Conservation (phyloP, 345 rosid genomes). For the Punica granatum region DNA sequence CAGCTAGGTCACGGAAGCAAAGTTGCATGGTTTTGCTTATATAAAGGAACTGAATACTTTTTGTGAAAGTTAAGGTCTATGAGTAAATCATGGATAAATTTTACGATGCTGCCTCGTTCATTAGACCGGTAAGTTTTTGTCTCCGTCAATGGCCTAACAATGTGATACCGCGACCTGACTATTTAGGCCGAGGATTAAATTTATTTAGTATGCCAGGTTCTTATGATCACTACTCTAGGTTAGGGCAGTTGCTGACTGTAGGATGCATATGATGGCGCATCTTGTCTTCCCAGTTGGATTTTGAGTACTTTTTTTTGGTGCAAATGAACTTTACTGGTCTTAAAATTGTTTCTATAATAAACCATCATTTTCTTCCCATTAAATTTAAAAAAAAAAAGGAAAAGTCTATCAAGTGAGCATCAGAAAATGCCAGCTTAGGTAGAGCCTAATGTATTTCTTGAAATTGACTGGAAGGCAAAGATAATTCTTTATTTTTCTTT, state of each 20-base stretch:
- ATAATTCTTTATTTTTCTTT: not conserved
- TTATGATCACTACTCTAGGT: not conserved
- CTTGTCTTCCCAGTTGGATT: constrained; percentile 3
- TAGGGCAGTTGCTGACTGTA: not conserved
- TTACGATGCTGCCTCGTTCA: not conserved
- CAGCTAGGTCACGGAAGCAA: not conserved
- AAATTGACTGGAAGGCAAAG: not conserved
- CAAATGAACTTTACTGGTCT: not conserved
- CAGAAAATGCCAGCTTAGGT: not conserved
- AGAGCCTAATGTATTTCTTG: not conserved
- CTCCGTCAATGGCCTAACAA: not conserved
- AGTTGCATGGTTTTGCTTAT: not conserved
- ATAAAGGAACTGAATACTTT: not conserved
- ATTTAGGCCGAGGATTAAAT: not conserved
- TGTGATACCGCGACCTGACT: not conserved
- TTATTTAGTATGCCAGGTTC: not conserved
- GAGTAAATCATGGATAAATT: not conserved
- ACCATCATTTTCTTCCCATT: not conserved
- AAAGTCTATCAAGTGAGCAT: not conserved
- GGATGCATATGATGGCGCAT: not conserved
- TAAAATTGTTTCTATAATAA: not conserved
- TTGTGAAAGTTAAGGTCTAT: not conserved
- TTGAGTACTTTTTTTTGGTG: not conserved
- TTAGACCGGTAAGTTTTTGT: not conserved
- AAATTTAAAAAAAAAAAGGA: not conserved